Base-by-base conservation (phyloP, 805 yeast genomes). In the Soucietia sequanensis region DNA sequence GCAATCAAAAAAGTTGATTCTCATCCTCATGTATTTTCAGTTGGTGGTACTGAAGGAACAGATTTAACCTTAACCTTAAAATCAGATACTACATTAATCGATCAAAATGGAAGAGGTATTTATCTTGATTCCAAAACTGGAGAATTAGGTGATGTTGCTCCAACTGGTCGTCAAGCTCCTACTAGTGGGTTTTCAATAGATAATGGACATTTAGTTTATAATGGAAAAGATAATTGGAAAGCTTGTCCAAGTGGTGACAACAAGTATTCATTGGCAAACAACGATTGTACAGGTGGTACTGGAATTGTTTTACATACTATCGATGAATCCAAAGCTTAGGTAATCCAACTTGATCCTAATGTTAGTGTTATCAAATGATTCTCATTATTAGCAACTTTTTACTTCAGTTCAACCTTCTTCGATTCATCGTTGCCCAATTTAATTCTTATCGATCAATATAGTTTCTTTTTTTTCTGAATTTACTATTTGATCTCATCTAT, bases 141-240 rank as follows among this genome's bases (percentile, higher is more conserved):
- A 12, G 65, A 59, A 33, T 45, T 61, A 30, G 65, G 67, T 18
- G 42, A 47, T 18, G 60, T 57, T 33, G 58, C 52, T 27, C 63
- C 65, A n/a, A 54, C 47, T 38, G 63, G 63, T 27, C 39, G 54
- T 19, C 48, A 52, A 40, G 50, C 50, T 13, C 60, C 70, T 29
- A 52, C 70, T 21, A 39, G 58, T 13, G 67, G 71, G 3, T 75
- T 69, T 48, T 46, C 70, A 16, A 57, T 74, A 43, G 18, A 46
- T 6, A 50, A 58, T 28, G 72, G 68, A 23, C 45, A 57, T 47
- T 60, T 74, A 50, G 44, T 46, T 3, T 65, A 54, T 49, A 39
- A 58, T 23, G 65, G 62, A 28, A 44, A 54, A 20, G 43, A 51
- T 17, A 60, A 48, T 25, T 73, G 70, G 58, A 51, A 54, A 25